These are phyloP conservation scores for Chrysanthemum seticuspe DNA, from an alignment of 129 eudicot genomes.

Conservation along the genomic window DNA sequence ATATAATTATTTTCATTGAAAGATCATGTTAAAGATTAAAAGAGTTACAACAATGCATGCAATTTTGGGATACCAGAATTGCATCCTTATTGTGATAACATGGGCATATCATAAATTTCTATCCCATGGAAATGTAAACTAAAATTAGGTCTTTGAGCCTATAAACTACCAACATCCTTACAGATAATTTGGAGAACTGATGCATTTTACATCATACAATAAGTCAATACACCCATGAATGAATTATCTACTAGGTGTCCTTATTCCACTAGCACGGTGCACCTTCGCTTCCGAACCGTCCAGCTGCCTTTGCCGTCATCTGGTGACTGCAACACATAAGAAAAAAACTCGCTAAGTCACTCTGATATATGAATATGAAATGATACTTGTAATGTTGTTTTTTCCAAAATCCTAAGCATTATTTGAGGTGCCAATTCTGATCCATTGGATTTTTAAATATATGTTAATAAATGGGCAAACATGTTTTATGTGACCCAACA, in stretches of 20 bases:
- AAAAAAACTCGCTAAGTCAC: background rate
- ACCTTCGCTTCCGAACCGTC: slow-evolving; percentile 46
- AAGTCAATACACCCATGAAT: slow-evolving; percentile 17
- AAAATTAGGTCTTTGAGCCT: slow-evolving; percentile 1
- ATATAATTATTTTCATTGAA: background rate
- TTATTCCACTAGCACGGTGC: slow-evolving; percentile 45
- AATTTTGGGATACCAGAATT: slow-evolving; percentile 5
- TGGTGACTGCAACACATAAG: slow-evolving; percentile 25
- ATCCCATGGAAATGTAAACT: slow-evolving; percentile 6
- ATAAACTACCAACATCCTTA: slow-evolving; percentile 9
- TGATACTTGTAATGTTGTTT: background rate
- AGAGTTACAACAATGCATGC: background rate
- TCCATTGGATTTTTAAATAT: background rate
- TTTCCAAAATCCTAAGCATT: background rate
- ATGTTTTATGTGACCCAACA: too few species aligned
- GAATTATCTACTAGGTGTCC: slow-evolving; percentile 16
- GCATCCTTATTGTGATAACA: slow-evolving; percentile 7
- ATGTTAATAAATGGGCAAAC: too few species aligned
- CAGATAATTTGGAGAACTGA: background rate
- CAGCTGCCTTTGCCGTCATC: slow-evolving; percentile 37
- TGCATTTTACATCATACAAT: slow-evolving; percentile 17
- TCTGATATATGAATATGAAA: background rate
- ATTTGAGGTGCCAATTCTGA: background rate
- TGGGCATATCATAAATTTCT: background rate
- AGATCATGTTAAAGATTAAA: background rate